Evolutionary conservation across 192 early-diverging fungal genomes (phyloP).

Genomic region (Gamsiella multidivaricata): DNA sequence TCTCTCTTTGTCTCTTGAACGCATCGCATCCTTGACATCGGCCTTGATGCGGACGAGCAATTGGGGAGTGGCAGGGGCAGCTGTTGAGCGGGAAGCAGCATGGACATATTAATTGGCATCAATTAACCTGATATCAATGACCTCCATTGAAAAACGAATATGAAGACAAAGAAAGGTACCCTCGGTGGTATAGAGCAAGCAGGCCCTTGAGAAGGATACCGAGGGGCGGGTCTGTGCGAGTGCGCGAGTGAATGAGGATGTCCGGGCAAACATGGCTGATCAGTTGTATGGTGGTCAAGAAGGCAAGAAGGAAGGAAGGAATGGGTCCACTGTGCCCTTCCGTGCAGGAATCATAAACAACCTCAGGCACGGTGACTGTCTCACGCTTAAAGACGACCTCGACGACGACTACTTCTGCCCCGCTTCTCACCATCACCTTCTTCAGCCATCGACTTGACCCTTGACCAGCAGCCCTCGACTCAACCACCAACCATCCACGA

Average conservation of each 20-base stretch:
- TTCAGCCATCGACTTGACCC: too few species aligned
- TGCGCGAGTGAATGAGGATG: constrained; percentile 15
- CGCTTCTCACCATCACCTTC: too few species aligned
- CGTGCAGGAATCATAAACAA: too few species aligned
- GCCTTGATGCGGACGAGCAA: constrained; percentile 67
- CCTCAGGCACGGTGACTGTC: too few species aligned
- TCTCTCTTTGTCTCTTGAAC: constrained; percentile 71
- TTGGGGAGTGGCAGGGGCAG: constrained; percentile 30
- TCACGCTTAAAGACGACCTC: too few species aligned
- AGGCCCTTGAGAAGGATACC: not conserved
- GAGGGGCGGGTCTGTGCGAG: constrained; percentile 10
- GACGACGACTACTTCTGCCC: too few species aligned
- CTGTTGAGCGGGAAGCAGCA: constrained; percentile 4
- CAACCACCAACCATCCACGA: not conserved
- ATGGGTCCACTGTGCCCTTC: too few species aligned
- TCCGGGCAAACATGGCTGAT: constrained; percentile 31
- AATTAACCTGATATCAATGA: not conserved
- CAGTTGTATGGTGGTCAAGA: not conserved
- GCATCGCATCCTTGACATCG: constrained; percentile 87
- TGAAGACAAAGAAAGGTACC: not conserved
- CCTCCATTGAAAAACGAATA: too few species aligned
- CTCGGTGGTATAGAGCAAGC: constrained; percentile 38
- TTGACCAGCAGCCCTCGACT: too few species aligned
- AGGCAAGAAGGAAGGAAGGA: not conserved
- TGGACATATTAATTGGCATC: not conserved